Base-by-base conservation (phyloP, 441 rosid genomes). In the Mallotus japonicus region DNA sequence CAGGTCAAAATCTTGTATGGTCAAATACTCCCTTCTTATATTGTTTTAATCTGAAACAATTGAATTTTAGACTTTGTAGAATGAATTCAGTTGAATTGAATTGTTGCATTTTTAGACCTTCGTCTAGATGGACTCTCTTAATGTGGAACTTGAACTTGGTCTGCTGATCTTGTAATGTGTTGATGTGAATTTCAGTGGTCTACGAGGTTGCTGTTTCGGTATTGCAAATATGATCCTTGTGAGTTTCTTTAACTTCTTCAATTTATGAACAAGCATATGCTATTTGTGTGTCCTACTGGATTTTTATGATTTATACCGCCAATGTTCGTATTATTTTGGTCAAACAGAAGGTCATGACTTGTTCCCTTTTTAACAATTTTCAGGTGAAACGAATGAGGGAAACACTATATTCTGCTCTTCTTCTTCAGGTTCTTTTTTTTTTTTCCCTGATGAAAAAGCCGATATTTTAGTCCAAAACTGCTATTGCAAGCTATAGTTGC, bases 351-450 rank as follows among this genome's bases (percentile, higher is more conserved):
- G 40, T 37, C 6, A 37, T 37, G 40, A 37, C 17, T 8, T 73
- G 6, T 53, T 56, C 32, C 32, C 32, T 67, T 14, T 47, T 14
- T 47, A 15, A 42, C 62, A 70, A 67, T 75, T 34, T 75, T 57
- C 82, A 95, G 99, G 97, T 95, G 74, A 95, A 88, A 84, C 85
- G 95, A 73, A 92, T 95, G 99, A 91, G 99, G 83, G 97, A 92
- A 82, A 85, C 95, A 16, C 76, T 95, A 24, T 95, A 92, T 79
- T 86, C 95, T 63, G 83, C 96, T 78, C 97, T 95, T 82, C 97
- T 92, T 77, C 76, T 85, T 70, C 97, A 95, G 99, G 99, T 92
- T 73, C 53, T 59, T 81, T 17, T 37, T 34, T 34, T 34, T 37
- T 47, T 7, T 56, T 14, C 20, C 71, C 53, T 54, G 67, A 70